Conservation (phyloP, 2,329 filamentous ascomycete species). For the Penicillium brevicompactum region DNA sequence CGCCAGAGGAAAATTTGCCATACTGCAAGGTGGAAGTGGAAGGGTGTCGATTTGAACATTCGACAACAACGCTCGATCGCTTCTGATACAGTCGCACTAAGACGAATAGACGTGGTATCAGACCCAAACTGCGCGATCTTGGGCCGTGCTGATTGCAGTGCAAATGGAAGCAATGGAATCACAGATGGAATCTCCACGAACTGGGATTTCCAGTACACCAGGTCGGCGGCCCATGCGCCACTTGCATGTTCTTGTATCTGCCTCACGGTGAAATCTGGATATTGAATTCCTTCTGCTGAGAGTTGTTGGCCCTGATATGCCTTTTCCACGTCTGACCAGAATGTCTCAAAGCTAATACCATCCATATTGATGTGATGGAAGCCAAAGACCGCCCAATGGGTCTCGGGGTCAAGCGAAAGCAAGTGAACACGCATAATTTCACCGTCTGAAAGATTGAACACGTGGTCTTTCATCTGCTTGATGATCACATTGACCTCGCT, state of each 20-base stretch:
- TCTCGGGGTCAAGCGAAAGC: constrained; percentile 14
- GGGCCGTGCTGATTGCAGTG: constrained; percentile 9
- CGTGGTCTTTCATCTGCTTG: constrained; percentile 27
- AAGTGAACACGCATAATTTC: constrained; percentile 26
- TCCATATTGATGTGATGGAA: constrained; percentile 57
- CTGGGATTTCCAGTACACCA: constrained; percentile 19
- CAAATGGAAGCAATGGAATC: constrained; percentile 21
- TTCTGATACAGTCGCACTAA: constrained; percentile 4
- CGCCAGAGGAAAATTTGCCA: constrained; percentile 43
- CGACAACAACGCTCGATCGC: constrained; percentile 19
- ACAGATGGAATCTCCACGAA: constrained; percentile 10
- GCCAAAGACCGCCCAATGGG: constrained; percentile 47
- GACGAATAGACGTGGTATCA: constrained; percentile 6
- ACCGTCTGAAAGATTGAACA: constrained; percentile 44
- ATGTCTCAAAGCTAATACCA: constrained; percentile 47
- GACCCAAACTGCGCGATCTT: constrained; percentile 13
- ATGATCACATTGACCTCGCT: constrained; percentile 25
- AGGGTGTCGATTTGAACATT: constrained; percentile 38
- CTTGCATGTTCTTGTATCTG: constrained; percentile 33
- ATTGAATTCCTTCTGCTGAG: constrained; percentile 31
- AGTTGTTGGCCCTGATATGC: constrained; percentile 41
- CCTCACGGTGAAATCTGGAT: constrained; percentile 35
- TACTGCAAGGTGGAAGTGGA: constrained; percentile 52
- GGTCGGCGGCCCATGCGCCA: constrained; percentile 30
- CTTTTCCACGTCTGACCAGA: constrained; percentile 49